These are phyloP conservation scores for Potentilla sterilis DNA, from an alignment of 306 rosid genomes.

Conservation along the genomic window DNA sequence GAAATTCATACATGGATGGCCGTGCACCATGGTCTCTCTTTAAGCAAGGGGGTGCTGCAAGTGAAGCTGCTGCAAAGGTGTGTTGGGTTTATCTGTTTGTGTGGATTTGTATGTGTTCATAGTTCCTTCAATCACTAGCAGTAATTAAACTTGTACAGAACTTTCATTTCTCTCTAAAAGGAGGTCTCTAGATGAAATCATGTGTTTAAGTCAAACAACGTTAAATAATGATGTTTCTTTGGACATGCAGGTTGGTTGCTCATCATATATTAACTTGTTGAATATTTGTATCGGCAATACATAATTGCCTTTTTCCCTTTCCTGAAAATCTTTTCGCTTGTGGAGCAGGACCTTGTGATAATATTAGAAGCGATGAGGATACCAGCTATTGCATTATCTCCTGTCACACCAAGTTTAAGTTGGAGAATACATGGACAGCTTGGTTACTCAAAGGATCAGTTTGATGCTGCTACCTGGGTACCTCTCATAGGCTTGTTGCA, in stretches of 20 bases:
- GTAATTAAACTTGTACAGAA: not conserved
- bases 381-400: slow-evolving; percentile 72
- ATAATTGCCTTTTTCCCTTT: not conserved
- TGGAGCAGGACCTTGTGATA: slow-evolving; percentile 85
- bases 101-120: not conserved
- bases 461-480: slow-evolving; percentile 79
- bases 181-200: not conserved
- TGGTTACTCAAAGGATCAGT: slow-evolving; percentile 74
- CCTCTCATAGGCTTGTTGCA: slow-evolving; percentile 39
- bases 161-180: not conserved
- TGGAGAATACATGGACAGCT: slow-evolving; percentile 87
- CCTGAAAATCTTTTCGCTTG: slow-evolving; percentile 15
- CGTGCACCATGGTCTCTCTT: slow-evolving; percentile 94
- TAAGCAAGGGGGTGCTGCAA: slow-evolving; percentile 77
- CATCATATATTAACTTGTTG: not conserved
- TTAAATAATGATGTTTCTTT: not conserved
- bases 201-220: not conserved
- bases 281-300: slow-evolving; percentile 12
- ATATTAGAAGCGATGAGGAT: slow-evolving; percentile 83
- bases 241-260: not conserved
- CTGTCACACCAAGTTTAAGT: slow-evolving; percentile 73
- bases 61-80: slow-evolving; percentile 87
- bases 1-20: slow-evolving; percentile 81
- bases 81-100: not conserved
- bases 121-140: not conserved